Conservation (phyloP, 768 basidiomycete species). For the Trametes cubensis region DNA sequence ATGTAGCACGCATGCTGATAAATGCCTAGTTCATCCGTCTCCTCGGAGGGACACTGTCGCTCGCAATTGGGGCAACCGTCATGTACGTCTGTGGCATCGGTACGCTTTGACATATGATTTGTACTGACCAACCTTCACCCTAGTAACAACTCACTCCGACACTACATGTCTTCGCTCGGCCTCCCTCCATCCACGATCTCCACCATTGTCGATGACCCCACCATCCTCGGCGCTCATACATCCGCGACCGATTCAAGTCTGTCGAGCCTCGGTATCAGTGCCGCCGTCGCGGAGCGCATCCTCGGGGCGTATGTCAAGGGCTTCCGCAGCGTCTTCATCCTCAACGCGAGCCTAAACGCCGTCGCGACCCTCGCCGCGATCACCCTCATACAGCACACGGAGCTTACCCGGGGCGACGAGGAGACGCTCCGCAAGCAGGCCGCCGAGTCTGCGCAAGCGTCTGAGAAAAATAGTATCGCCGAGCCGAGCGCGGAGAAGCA, state of each 20-base stretch:
- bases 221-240: constrained; percentile 36
- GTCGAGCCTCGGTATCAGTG: constrained; percentile 38
- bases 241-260: constrained; percentile 29
- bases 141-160: constrained; percentile 52
- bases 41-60: constrained; percentile 68
- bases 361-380: constrained; percentile 58
- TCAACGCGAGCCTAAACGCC: constrained; percentile 58
- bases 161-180: constrained; percentile 42
- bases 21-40: constrained; percentile 60
- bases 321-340: constrained; percentile 60
- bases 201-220: constrained; percentile 53
- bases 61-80: constrained; percentile 63
- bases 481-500: neutral
- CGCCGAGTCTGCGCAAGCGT: constrained; percentile 21
- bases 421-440: constrained; percentile 48
- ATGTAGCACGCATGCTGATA: neutral
- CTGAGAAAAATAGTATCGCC: constrained; percentile 19
- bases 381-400: constrained; percentile 62
- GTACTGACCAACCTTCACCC: neutral
- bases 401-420: constrained; percentile 61
- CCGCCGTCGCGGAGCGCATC: constrained; percentile 42
- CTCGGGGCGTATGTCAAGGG: constrained; percentile 59
- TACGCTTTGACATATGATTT: neutral
- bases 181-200: constrained; percentile 44
- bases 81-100: constrained; percentile 39